Evolutionary conservation across 306 rosid species (phyloP).

Genomic region (Abrus pulchellus): DNA sequence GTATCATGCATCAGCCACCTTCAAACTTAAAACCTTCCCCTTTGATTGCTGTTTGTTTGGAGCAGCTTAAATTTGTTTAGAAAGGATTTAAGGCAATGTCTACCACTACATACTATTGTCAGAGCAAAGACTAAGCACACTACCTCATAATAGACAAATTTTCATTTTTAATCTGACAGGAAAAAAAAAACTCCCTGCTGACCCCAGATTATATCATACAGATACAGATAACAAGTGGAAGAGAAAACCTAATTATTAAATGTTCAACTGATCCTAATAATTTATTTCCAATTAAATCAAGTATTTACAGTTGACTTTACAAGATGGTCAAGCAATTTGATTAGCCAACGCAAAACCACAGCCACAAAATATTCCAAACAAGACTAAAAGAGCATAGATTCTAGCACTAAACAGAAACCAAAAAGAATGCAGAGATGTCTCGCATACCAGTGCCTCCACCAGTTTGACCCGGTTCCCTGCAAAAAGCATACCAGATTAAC

Average conservation of each 20-base stretch:
- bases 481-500: constrained; percentile 33
- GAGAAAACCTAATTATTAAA: background rate
- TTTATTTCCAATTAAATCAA: constrained; percentile 25
- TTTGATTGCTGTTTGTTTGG: constrained; percentile 11
- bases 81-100: constrained; percentile 1
- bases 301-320: constrained; percentile 4
- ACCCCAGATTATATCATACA: background rate
- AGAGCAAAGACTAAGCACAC: background rate
- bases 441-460: constrained; percentile 57
- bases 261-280: constrained; percentile 17
- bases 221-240: constrained; percentile 16
- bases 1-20: constrained; percentile 39
- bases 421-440: constrained; percentile 18
- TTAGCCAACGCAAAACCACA: constrained; percentile 30
- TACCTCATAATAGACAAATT: constrained; percentile 8
- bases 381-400: constrained; percentile 7
- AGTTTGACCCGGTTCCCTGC: constrained; percentile 60
- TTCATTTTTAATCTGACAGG: background rate
- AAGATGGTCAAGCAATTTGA: constrained; percentile 24
- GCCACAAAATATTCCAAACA: constrained; percentile 26
- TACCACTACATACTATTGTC: constrained; percentile 13
- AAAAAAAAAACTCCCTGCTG: background rate
- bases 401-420: constrained; percentile 37
- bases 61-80: constrained; percentile 19
- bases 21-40: background rate